These are phyloP conservation scores for Spergularia bocconei DNA, from an alignment of 148 eudicot species.

Conservation along the genomic window DNA sequence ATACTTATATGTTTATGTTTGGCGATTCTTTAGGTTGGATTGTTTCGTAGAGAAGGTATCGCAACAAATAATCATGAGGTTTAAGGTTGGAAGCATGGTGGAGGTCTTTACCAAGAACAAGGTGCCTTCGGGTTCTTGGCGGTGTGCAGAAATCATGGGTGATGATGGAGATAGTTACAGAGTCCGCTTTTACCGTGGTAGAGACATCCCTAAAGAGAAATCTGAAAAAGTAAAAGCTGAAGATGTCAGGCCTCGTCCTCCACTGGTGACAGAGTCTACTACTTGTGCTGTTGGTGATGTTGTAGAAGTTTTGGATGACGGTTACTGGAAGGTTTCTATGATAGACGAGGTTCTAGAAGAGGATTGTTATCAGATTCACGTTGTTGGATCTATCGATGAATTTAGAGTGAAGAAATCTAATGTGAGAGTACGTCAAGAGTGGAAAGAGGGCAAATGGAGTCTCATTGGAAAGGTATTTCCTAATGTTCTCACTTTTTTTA, in stretches of 20 bases:
- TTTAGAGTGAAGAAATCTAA: conserved; percentile 32
- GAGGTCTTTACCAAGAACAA: conserved; percentile 47
- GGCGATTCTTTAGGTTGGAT: not conserved
- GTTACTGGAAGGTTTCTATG: conserved; percentile 49
- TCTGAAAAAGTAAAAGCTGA: conserved; percentile 28
- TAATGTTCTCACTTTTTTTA: not conserved
- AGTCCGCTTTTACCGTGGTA: conserved; percentile 35
- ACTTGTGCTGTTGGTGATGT: conserved; percentile 45
- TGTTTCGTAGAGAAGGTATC: not conserved
- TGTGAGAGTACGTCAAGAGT: conserved; percentile 35
- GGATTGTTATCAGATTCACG: conserved; percentile 33
- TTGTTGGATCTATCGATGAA: conserved; percentile 40
- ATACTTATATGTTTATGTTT: no score
- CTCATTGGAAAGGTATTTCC: conserved; percentile 34
- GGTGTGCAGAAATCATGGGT: conserved; percentile 36
- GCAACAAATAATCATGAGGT: conserved; percentile 29
- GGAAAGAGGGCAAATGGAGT: conserved; percentile 43
- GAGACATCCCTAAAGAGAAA: conserved; percentile 18
- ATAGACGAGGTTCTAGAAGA: conserved; percentile 35
- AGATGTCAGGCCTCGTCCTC: conserved; percentile 49
- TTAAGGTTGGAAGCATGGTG: conserved; percentile 34
- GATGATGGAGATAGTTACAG: conserved; percentile 40
- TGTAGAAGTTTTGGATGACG: conserved; percentile 52
- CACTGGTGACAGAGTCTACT: conserved; percentile 16
- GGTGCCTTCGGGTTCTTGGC: conserved; percentile 36